These are phyloP conservation scores for Populus trichocarpa DNA, from an alignment of 441 rosid genomes.

Conservation along the genomic window DNA sequence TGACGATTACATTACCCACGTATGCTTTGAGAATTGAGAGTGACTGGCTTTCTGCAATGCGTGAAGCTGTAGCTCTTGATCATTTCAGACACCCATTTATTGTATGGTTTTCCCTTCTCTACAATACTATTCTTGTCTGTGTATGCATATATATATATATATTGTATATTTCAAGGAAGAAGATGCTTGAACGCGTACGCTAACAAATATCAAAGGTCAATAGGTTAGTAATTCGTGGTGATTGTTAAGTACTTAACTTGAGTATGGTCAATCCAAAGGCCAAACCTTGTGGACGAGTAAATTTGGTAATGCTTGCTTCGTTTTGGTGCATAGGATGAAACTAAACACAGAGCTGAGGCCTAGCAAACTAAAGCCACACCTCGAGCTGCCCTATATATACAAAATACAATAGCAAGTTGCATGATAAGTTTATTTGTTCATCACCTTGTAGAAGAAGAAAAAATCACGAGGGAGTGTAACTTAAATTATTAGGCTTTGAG, in stretches of 20 bases:
- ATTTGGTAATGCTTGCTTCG: no score
- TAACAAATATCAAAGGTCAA: neutral
- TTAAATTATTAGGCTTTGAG: accelerated
- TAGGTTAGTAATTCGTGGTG: neutral
- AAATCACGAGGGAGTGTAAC: accelerated
- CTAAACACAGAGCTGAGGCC: no score
- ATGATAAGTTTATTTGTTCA: no score
- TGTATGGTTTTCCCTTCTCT: neutral
- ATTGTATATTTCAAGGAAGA: neutral
- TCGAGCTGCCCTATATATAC: no score
- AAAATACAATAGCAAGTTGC: no score
- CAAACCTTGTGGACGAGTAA: neutral
- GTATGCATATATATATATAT: accelerated
- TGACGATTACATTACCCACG: neutral
- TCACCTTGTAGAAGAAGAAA: no score
- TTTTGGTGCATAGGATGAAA: no score
- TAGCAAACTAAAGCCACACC: no score
- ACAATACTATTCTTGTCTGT: neutral
- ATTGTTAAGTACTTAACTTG: neutral
- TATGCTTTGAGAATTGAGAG: neutral
- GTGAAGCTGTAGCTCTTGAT: neutral
- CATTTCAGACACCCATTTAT: neutral
- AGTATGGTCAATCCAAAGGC: neutral
- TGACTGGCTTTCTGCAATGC: neutral
- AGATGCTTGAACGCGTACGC: neutral